phyloP scores from a whole-genome alignment of 2,329 filamentous ascomycete genomes.

The Ceratocystis albifundus region DNA sequence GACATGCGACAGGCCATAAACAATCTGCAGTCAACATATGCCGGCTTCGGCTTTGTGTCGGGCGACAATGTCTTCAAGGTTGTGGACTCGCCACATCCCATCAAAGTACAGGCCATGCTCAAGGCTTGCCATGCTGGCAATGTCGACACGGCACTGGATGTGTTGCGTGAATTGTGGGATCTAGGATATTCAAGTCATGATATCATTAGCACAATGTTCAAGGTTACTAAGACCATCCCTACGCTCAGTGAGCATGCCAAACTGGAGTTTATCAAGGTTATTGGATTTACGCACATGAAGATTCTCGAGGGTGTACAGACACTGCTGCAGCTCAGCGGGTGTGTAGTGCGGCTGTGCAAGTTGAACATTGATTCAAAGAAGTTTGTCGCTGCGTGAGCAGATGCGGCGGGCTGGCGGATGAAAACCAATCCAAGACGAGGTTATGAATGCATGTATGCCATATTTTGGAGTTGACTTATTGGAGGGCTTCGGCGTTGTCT shows the following conservation, averaged over 20 bases:
- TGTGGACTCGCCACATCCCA: conserved; percentile 90
- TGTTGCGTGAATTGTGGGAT: conserved; percentile 81
- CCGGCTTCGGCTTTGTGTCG: conserved; percentile 92
- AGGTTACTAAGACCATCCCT: conserved; percentile 90
- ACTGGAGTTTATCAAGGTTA: conserved; percentile 95
- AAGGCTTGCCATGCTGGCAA: conserved; percentile 92
- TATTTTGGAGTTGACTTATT: neutral
- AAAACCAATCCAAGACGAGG: neutral
- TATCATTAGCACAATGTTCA: conserved; percentile 98
- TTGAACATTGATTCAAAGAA: conserved; percentile 91
- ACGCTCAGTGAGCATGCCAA: conserved; percentile 88
- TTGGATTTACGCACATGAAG: conserved; percentile 98
- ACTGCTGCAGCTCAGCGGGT: conserved; percentile 83
- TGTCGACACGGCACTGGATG: conserved; percentile 75
- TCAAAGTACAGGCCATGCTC: conserved; percentile 97
- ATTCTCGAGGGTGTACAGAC: conserved; percentile 97
- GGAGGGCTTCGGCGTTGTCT: conserved; percentile 10
- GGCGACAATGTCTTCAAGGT: conserved; percentile 97
- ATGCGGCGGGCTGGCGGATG: neutral
- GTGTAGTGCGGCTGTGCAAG: conserved; percentile 79
- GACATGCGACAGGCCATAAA: conserved; percentile 99
- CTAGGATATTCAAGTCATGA: conserved; percentile 97
- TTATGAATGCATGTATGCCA: conserved; percentile 13
- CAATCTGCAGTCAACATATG: conserved; percentile 85
- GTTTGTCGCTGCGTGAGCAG: conserved; percentile 41